Evolutionary conservation across 2,329 filamentous ascomycete genomes (phyloP).

Genomic region (Penicillium corylophilum): DNA sequence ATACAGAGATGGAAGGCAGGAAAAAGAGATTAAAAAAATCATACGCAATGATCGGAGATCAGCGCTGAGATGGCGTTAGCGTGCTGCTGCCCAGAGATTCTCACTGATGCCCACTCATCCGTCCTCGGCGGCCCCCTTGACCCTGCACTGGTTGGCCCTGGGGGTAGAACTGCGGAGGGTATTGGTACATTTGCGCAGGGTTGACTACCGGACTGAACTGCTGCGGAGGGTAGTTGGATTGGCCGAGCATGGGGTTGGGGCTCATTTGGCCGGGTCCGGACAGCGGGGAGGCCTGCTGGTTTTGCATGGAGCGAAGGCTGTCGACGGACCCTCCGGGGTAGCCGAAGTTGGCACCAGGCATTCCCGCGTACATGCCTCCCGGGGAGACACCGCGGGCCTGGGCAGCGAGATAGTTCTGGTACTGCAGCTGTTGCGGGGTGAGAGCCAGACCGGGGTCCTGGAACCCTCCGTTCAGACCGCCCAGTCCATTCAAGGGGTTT

Average conservation of each 20-base stretch:
- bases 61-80: constrained; percentile 31
- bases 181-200: constrained; percentile 51
- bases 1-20: constrained; percentile 36
- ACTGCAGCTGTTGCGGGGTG: constrained; percentile 55
- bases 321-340: constrained; percentile 44
- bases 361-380: constrained; percentile 46
- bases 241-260: constrained; percentile 48
- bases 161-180: constrained; percentile 52
- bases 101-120: constrained; percentile 43
- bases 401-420: constrained; percentile 55
- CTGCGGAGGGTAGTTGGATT: constrained; percentile 46
- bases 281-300: constrained; percentile 36
- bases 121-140: constrained; percentile 55
- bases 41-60: constrained; percentile 32
- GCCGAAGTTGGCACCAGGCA: constrained; percentile 46
- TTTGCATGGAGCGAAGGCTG: constrained; percentile 42
- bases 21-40: constrained; percentile 30
- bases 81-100: neutral
- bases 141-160: constrained; percentile 46
- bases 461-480: constrained; percentile 34
- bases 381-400: constrained; percentile 45
- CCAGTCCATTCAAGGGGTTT: constrained; percentile 30
- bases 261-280: constrained; percentile 38
- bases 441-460: constrained; percentile 44
- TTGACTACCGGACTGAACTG: constrained; percentile 48